phyloP scores from a whole-genome alignment of 2,329 filamentous ascomycete species.

The Biscogniauxia marginata region DNA sequence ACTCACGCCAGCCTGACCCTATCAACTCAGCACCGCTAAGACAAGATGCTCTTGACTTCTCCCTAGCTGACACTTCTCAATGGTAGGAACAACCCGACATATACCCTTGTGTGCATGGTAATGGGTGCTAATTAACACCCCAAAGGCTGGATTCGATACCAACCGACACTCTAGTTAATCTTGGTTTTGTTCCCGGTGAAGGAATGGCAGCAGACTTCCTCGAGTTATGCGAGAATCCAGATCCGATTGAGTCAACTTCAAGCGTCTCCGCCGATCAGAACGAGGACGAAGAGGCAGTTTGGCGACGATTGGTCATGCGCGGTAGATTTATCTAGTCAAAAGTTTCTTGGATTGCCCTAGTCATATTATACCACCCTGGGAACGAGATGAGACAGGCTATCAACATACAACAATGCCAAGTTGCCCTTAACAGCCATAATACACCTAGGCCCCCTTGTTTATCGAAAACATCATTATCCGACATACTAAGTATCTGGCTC shows the following conservation, averaged over 20 bases:
- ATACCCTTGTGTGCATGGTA: not conserved
- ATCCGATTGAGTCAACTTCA: constrained; percentile 30
- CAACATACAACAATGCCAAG: not conserved
- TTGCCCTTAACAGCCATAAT: not conserved
- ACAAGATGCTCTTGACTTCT: constrained; percentile 11
- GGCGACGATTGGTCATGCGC: constrained; percentile 34
- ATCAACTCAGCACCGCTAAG: constrained; percentile 8
- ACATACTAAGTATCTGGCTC: too few relatives aligned
- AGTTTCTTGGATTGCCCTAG: not conserved
- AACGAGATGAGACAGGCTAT: not conserved
- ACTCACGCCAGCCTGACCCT: constrained; percentile 10
- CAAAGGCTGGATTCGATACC: constrained; percentile 33
- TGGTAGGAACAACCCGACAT: constrained; percentile 21
- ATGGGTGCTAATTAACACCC: constrained; percentile 7
- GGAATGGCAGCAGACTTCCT: constrained; percentile 34
- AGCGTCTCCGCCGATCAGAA: constrained; percentile 25
- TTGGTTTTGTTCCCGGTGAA: constrained; percentile 33
- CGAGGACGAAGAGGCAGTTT: constrained; percentile 35
- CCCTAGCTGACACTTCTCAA: constrained; percentile 27
- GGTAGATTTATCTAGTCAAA: constrained; percentile 30
- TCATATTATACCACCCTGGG: not conserved
- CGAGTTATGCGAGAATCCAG: constrained; percentile 34
- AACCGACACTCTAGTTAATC: constrained; percentile 33
- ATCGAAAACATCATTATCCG: too few relatives aligned
- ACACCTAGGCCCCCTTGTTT: not conserved